Conservation (phyloP, 352 stramenopile species). For the Phytopythium delawarense region DNA sequence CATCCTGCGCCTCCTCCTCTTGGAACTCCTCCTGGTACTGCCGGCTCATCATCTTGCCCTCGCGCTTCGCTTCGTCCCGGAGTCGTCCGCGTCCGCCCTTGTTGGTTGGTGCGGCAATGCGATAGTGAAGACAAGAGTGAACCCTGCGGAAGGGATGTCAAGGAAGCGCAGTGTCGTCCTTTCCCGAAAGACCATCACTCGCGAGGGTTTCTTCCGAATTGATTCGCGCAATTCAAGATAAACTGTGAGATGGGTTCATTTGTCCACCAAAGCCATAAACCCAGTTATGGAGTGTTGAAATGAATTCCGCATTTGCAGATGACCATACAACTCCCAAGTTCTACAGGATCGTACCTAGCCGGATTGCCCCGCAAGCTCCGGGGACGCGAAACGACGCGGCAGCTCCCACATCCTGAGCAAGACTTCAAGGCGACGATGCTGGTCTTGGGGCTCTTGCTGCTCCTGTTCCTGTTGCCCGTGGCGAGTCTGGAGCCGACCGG, state of each 20-base stretch:
- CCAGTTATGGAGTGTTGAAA: background rate
- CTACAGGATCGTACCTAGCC: background rate
- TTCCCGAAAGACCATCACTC: constrained; percentile 8
- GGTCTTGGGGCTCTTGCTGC: background rate
- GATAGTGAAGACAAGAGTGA: no score
- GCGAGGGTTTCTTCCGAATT: background rate
- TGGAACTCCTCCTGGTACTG: constrained; percentile 46
- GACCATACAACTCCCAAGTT: background rate
- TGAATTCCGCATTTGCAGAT: background rate
- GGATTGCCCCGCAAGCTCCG: background rate
- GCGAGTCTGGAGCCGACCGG: background rate
- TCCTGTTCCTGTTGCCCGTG: background rate
- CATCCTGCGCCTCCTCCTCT: constrained; percentile 35
- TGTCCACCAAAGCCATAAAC: no score
- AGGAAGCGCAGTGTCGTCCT: background rate
- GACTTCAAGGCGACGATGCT: background rate
- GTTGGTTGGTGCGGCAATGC: no score
- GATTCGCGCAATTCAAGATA: background rate
- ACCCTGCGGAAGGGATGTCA: constrained; percentile 2
- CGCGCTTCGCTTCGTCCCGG: no score
- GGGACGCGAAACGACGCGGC: constrained; percentile 2
- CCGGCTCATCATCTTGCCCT: constrained; percentile 19
- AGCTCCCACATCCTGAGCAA: background rate
- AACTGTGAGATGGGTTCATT: no score
- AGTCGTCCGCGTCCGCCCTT: no score